Conservation (phyloP, 352 stramenopile genomes). For the Blastocystis hominis region DNA sequence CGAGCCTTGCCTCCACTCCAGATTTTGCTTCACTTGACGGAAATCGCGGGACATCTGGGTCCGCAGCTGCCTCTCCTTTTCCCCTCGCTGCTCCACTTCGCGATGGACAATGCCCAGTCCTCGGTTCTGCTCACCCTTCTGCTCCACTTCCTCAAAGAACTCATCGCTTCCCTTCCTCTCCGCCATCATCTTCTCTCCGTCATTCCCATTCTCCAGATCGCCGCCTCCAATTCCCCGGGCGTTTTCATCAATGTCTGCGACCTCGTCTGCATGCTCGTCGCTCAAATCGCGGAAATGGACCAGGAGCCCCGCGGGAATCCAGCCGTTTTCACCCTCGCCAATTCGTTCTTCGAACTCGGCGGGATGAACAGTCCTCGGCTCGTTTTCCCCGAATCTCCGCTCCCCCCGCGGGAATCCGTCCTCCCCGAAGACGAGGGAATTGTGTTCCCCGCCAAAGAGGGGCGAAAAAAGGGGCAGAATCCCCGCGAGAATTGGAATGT, state of each 20-base stretch:
- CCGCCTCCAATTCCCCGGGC: neutral
- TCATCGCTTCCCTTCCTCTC: neutral
- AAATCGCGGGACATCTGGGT: neutral
- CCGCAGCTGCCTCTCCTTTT: conserved; percentile 11
- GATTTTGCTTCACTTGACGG: neutral
- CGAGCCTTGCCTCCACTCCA: neutral
- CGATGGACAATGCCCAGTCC: neutral
- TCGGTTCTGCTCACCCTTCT: neutral
- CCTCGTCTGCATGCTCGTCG: neutral
- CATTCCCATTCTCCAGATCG: neutral
- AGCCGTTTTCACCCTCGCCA: too few relatives aligned
- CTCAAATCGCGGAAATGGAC: neutral
- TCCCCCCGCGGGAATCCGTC: neutral
- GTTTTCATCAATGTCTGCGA: neutral
- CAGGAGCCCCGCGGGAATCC: neutral
- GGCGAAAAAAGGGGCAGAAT: neutral
- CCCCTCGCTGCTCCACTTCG: neutral
- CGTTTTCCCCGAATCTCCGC: neutral
- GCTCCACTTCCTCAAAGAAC: neutral
- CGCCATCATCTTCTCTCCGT: neutral
- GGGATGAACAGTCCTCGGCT: too few relatives aligned
- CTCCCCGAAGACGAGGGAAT: neutral
- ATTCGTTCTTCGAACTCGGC: too few relatives aligned
- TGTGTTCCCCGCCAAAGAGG: neutral
- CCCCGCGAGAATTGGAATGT: neutral